Evolutionary conservation across 202 grass and related monocot species (phyloP).

Genomic region (Thinopyrum obtusiflorum): DNA sequence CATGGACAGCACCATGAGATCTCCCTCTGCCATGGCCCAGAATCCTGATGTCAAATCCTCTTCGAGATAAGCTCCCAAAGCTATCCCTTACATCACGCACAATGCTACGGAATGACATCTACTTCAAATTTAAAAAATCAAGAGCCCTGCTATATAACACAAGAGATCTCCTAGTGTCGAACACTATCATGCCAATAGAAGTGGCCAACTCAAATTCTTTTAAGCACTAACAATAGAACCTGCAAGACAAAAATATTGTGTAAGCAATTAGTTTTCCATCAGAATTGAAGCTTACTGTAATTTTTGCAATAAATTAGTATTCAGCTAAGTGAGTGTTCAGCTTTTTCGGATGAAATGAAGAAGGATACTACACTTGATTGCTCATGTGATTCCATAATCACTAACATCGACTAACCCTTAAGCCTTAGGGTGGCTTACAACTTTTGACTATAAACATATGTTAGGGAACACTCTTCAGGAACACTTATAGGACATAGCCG

Average conservation of each 20-base stretch:
- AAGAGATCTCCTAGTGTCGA: neutral
- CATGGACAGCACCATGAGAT: conserved; percentile 68
- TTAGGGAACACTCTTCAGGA: neutral
- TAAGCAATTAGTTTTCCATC: neutral
- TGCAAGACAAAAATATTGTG: conserved; percentile 22
- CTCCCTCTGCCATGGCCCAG: conserved; percentile 48
- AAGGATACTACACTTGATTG: neutral
- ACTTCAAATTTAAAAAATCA: conserved; percentile 6
- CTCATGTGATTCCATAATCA: neutral
- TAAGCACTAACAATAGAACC: neutral
- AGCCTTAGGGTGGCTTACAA: neutral
- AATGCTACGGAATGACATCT: conserved; percentile 87
- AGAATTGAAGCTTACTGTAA: neutral
- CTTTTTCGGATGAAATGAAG: neutral
- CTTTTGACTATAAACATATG: neutral
- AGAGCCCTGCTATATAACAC: conserved; percentile 1
- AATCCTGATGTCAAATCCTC: conserved; percentile 74
- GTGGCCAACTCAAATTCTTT: neutral
- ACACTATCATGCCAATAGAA: conserved; percentile 12
- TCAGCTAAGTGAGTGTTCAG: neutral
- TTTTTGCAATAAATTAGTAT: neutral
- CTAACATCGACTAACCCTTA: neutral
- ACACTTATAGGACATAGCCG: neutral
- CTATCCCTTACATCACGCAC: conserved; percentile 79
- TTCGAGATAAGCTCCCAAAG: conserved; percentile 74